Base-by-base conservation (phyloP, 106 monocot species). In the Allium sativum region DNA sequence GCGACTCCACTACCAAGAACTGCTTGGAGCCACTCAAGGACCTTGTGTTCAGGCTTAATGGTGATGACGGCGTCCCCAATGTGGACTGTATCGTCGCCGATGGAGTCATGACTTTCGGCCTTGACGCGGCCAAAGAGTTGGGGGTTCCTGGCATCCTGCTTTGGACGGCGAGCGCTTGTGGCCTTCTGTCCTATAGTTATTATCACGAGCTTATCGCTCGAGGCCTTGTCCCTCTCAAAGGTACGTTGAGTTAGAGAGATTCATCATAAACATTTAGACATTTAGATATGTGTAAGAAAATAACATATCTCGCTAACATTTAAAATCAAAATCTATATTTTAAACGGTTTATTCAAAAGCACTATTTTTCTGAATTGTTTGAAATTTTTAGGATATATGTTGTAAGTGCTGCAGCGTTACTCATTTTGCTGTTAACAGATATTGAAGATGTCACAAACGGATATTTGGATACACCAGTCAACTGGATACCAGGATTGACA, bases 121-220 rank as follows among this genome's bases (percentile, higher is more conserved):
- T 70, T 53, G 41, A 56, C 14, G 74, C 77, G 1, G 86, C 78
- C 5, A 74, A 76, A 58, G 73, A 79, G 59, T 18, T 82, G 57
- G 70, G 73, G 10, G 69, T 82, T 40, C 66, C 56, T 11, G 69
- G 17, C 1, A 41, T 82, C 5, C 44, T 79, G 17, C 79, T 82
- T 51, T 82, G 82, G 78, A 82, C 86, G 0, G 56, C 78, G 8
- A 81, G 85, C 18, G 81, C 81, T 16, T 81, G 81, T 14, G 78
- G 81, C 7, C 69, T 81, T 48, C 61, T 81, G 68, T 60, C 64
- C 1, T 78, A 77, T 45, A 75, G 72, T 20, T 69, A 81, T 42
- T 72, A 66, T 40, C 52, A 31, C 12, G 66, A 78, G 55, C 73
- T 82, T 18, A 60, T 86, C 10, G n/a, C 42, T 19, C 67, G 74